Evolutionary conservation across 1,284 basidiomycete species (phyloP), one percentile per base, ranked within the genome.

Genomic region (Puccinia novopanici): DNA sequence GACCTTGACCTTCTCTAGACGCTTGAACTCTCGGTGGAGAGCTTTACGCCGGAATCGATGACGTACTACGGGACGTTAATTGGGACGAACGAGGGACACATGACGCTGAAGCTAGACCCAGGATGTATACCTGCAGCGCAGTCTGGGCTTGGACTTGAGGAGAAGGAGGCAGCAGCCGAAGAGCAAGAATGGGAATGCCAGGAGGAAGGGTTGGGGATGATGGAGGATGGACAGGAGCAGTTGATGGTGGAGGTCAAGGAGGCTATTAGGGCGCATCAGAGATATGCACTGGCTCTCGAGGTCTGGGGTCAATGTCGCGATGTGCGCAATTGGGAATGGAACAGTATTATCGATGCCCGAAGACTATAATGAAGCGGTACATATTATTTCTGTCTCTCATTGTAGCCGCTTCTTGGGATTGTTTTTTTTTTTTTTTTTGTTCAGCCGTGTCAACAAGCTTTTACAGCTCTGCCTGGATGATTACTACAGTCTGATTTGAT

Each of bases 21-120:
- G 30, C 68, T 77, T 68, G 75, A 77, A 34, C 8, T 77, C 6
- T 77, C 75, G 22, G 37, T 77, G 6, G 48, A 77, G 54, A 77
- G 30, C 17, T 68, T 77, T 15, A 77, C 75, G 37, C 75, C 75
- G 2, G 75, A 77, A 65, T n/a, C 48, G 30, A 42, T 52, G 24
- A 68, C 40, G 13, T 77, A 77, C 57, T 68, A 67, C 27, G 75
- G 75, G 13, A 68, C 27, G 12, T 17, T 77, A 12, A 24, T 75
- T 0, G 24, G 34, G 12, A 68, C 52, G 2, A 55, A 67, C 52
- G 59, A 30, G 48, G 30, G 17, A 8, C 30, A 15, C 40, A 3
- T 77, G 19, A 48, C 27, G 27, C 10, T 77, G 17, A 68, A 67
- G 37, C 22, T 77, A 5, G 63, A 77, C 45, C 50, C 48, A n/a